Evolutionary conservation across 108 stramenopile species (phyloP).

Genomic region (Pinguiococcus pyrenoidosus): DNA sequence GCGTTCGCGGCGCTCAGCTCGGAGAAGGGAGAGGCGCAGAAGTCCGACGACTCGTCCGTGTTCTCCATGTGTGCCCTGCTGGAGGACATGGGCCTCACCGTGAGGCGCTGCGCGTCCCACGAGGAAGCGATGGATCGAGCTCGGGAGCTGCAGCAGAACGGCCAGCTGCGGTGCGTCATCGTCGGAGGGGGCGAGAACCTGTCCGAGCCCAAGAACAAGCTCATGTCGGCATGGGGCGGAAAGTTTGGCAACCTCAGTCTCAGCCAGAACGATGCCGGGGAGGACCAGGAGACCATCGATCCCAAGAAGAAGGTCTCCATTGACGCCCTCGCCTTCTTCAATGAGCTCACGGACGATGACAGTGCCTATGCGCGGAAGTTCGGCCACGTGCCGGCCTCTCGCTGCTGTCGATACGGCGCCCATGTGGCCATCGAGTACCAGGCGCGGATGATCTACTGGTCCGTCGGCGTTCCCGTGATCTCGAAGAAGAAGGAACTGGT

Average conservation of each 20-base stretch:
- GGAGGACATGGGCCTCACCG: constrained; percentile 12
- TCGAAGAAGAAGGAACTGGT: too few species aligned
- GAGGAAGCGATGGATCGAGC: constrained; percentile 12
- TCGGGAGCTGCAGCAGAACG: not conserved
- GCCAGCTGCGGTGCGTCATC: constrained; percentile 15
- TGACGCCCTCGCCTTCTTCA: constrained; percentile 1
- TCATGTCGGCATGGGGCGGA: too few species aligned
- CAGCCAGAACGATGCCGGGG: too few species aligned
- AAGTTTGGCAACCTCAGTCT: too few species aligned
- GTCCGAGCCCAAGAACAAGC: too few species aligned
- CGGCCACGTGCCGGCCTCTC: constrained; percentile 1
- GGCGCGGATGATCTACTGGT: too few species aligned
- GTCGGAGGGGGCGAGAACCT: constrained; percentile 20
- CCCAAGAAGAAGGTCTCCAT: too few species aligned
- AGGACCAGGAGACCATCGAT: too few species aligned
- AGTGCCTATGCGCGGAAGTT: not conserved
- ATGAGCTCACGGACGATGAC: constrained; percentile 6
- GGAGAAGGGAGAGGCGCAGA: not conserved
- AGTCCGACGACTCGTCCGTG: constrained; percentile 5
- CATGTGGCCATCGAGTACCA: too few species aligned
- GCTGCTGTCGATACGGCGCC: too few species aligned
- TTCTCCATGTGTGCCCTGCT: constrained; percentile 4
- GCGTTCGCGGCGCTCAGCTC: constrained; percentile 9
- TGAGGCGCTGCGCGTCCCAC: constrained; percentile 5
- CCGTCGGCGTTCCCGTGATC: too few species aligned